A percentile compares a stretch with the other conserved stretches of the same genome.
Conservation (phyloP, 176 grass and related monocot genomes). For the Phoenix roebelenii region DNA sequence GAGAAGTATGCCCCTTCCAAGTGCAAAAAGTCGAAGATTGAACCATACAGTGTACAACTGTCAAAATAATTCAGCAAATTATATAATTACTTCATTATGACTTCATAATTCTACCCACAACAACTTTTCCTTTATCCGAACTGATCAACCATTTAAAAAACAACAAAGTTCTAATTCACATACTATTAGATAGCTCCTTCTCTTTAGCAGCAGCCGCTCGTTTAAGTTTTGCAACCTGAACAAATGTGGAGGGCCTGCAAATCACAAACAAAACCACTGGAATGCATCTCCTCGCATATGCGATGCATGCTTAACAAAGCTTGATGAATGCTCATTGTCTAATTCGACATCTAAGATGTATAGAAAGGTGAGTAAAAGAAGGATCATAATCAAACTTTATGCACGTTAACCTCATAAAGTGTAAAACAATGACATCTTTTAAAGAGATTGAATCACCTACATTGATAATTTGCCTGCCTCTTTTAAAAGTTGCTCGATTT, state of each 20-base stretch:
- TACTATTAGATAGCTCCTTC: slow-evolving; percentile 63
- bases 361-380: slow-evolving; percentile 2
- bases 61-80: no score
- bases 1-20: no score
- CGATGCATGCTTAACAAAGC: slow-evolving; percentile 4
- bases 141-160: no score
- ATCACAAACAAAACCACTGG: not conserved
- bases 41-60: no score
- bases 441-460: slow-evolving; percentile 26
- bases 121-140: no score
- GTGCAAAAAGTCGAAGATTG: no score
- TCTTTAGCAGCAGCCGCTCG: slow-evolving; percentile 64
- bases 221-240: slow-evolving; percentile 72
- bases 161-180: not conserved
- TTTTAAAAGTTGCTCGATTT: slow-evolving; percentile 69
- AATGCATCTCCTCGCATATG: slow-evolving; percentile 2
- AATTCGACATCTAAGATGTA: no score
- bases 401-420: not conserved
- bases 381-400: not conserved
- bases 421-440: not conserved
- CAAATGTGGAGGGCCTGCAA: slow-evolving; percentile 80
- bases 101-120: no score
- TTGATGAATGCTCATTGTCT: not conserved
- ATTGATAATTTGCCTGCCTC: slow-evolving; percentile 58
- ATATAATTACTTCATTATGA: no score